Conservation (phyloP, 2,329 filamentous ascomycete genomes). For the Ophiostoma tasmaniense region DNA sequence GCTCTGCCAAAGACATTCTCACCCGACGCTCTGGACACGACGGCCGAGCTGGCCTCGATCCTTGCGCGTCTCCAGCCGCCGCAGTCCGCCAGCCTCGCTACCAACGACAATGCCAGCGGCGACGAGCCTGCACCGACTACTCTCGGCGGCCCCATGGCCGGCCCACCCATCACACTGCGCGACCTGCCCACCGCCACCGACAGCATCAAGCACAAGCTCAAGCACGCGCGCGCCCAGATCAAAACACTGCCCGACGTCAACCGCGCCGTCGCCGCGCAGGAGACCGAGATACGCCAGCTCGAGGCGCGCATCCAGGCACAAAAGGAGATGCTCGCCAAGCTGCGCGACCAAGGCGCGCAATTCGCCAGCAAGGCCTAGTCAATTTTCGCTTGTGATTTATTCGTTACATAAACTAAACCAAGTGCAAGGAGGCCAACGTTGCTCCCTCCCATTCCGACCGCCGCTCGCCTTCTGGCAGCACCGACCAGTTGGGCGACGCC, state of each 20-base stretch:
- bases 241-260: conserved; percentile 61
- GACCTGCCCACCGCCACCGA: conserved; percentile 73
- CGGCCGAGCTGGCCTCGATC: conserved; percentile 71
- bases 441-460: conserved; percentile 54
- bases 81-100: conserved; percentile 27
- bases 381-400: neutral
- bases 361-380: conserved; percentile 35
- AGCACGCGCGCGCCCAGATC: conserved; percentile 62
- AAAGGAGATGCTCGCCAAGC: conserved; percentile 45
- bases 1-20: conserved; percentile 57
- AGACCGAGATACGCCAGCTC: conserved; percentile 58
- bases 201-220: conserved; percentile 72
- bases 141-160: conserved; percentile 11
- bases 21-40: conserved; percentile 75
- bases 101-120: conserved; percentile 27
- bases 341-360: conserved; percentile 43
- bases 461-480: conserved; percentile 53
- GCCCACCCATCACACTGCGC: conserved; percentile 46
- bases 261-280: conserved; percentile 58
- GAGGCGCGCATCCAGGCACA: conserved; percentile 57
- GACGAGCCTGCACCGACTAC: conserved; percentile 22
- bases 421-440: conserved; percentile 34
- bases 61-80: conserved; percentile 61
- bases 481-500: conserved; percentile 78
- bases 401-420: neutral